Conservation (phyloP, 2,329 filamentous ascomycete species). For the Penicillium janthinellum region DNA sequence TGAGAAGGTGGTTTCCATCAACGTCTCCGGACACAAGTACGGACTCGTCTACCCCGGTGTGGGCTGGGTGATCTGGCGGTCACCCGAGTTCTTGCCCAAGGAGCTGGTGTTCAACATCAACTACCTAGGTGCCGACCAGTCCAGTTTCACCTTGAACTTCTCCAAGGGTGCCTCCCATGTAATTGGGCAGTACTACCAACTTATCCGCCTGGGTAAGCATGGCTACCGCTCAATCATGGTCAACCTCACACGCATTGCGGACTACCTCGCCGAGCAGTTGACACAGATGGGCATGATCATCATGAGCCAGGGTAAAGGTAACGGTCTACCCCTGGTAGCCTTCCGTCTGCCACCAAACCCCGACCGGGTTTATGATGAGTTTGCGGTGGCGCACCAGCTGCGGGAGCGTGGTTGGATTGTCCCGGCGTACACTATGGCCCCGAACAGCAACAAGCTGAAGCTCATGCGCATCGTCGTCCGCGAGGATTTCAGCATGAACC, state of each 20-base stretch:
- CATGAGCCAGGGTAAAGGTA: conserved; percentile 77
- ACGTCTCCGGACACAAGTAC: conserved; percentile 90
- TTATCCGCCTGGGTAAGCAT: conserved; percentile 90
- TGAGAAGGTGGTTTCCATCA: conserved; percentile 87
- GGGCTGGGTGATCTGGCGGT: conserved; percentile 90
- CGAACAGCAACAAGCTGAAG: conserved; percentile 79
- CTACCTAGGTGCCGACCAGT: conserved; percentile 93
- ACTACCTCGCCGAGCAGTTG: conserved; percentile 78
- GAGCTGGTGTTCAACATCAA: conserved; percentile 99
- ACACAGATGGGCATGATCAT: conserved; percentile 79
- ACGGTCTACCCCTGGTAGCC: conserved; percentile 84
- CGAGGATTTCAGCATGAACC: conserved; percentile 82
- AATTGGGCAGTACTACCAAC: conserved; percentile 96
- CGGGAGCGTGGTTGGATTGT: conserved; percentile 90
- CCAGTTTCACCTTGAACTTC: conserved; percentile 96
- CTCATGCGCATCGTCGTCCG: conserved; percentile 90
- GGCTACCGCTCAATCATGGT: conserved; percentile 93
- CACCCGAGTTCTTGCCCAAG: conserved; percentile 78
- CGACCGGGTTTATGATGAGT: conserved; percentile 68
- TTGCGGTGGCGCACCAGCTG: conserved; percentile 79
- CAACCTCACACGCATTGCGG: conserved; percentile 85
- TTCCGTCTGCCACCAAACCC: conserved; percentile 70
- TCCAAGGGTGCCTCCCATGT: conserved; percentile 93
- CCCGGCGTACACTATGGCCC: conserved; percentile 96
- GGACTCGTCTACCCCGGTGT: conserved; percentile 84